Base-by-base conservation (phyloP, 179 eudicot species). In the Dionaea muscipula region DNA sequence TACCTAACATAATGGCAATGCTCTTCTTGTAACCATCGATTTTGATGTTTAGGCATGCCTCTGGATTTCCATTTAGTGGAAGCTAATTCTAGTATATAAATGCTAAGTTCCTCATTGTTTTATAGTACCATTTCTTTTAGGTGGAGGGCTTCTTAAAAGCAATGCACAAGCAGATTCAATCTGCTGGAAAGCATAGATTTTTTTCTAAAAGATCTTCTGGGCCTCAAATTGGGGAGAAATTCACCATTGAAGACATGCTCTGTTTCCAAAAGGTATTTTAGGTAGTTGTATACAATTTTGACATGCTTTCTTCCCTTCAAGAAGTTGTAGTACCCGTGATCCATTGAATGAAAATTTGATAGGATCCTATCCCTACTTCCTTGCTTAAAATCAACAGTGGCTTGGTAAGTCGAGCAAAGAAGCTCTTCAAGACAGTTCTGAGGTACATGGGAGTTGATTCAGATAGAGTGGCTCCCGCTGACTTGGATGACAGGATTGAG, bases 341-440 rank as follows among this genome's bases (percentile, higher is more conserved):
- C 64, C 57, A 40, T 23, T 28, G 18, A 53, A 59, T 43, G 26
- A 52, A 53, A 40, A 39, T 50, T 64, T 79, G 60, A 57, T 82
- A 93, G 99, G 99, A 93, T 61, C 95, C 89, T 44, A 85, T 93
- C 37, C 99, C 99, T 10, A 93, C 96, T 51, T 93, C 99, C n/a
- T 59, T 93, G 47, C 78, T 93, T 49, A 93, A 85, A 78, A 78
- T 93, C 73, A 79, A 68, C 59, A 60, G 79, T 67, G 99, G 88
- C 70, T 64, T 81, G 51, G 78, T 78, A 35, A 73, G 75, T 63
- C 94, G 94, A 51, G 93, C 99, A 39, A 75, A 78, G 21, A 93
- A 93, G 69, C 56, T 82, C 65, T 93, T 93, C 61, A 95, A 84
- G 75, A 78, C 77, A 19, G 76, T 93, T 61, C 71, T 93, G 72